These are phyloP conservation scores for Podaxis pistillaris DNA, from an alignment of 768 basidiomycete species.

Conservation along the genomic window DNA sequence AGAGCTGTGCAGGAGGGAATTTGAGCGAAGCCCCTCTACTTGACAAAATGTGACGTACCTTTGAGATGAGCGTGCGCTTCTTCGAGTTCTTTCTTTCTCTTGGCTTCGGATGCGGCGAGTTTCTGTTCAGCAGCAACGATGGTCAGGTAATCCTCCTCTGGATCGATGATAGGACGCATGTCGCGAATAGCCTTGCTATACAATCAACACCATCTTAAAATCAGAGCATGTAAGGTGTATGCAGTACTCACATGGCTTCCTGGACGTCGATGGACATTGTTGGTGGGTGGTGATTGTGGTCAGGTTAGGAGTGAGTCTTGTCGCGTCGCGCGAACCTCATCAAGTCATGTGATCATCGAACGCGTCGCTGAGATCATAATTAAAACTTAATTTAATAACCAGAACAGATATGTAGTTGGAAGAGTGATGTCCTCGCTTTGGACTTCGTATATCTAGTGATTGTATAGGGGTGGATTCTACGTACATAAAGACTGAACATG, in stretches of 20 bases:
- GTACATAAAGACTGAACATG: no score
- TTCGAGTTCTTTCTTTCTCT: conserved; percentile 65
- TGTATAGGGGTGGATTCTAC: no score
- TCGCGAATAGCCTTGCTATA: conserved; percentile 64
- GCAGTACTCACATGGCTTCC: conserved; percentile 43
- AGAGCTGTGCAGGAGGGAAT: conserved; percentile 43
- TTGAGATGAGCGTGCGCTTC: conserved; percentile 64
- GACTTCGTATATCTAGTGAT: no score
- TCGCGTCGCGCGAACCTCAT: not conserved
- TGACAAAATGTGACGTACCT: conserved; percentile 32
- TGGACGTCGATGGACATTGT: conserved; percentile 41
- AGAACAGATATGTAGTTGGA: no score
- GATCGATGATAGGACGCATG: conserved; percentile 72
- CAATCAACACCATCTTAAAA: not conserved
- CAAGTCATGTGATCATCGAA: not conserved
- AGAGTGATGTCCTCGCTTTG: no score
- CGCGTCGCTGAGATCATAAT: not conserved
- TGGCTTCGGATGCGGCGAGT: conserved; percentile 55
- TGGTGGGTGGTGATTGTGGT: not conserved
- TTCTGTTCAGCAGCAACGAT: conserved; percentile 74
- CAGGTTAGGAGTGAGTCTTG: not conserved
- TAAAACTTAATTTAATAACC: not conserved
- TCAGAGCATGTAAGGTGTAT: not conserved
- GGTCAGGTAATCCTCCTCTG: conserved; percentile 75
- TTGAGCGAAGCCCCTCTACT: not conserved